Base-by-base conservation (phyloP, 441 rosid genomes). In the Gossypium lobatum region DNA sequence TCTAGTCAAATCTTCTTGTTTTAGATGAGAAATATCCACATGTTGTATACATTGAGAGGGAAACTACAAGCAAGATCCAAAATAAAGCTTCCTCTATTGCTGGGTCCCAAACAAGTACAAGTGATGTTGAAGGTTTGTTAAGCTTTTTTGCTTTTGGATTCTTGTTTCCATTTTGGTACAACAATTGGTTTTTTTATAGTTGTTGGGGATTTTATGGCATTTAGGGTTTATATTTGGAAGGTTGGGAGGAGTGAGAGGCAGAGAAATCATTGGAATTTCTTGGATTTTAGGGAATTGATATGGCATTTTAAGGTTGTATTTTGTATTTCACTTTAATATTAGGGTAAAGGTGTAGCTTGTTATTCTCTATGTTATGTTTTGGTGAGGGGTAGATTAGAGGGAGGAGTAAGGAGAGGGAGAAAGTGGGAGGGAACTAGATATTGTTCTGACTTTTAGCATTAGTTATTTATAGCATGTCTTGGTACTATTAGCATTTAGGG, bases 21-120 rank as follows among this genome's bases (percentile, higher is more conserved):
- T 68, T 76, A 65, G 90, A 86, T 87, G 82, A 86, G 76, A 93
- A 83, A 70, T 93, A 93, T 85, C 97, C 93, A 66, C 97, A 93
- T 79, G 83, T 91, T 80, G 89, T 89, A 21, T 80, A 83, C 79
- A 79, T 88, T 68, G 92, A 90, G 70, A 74, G 13, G 62, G 83
- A 79, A 78, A 78, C 79, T 26, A 42, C 28, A 2, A 82, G 78
- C 11, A 78, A 54, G 54, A 60, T 57, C 26, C 53, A 45, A 39
- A 71, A 69, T 50, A 78, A 74, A 73, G 78, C 78, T 64, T 73
- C 84, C 70, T 68, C 85, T 28, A 73, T 63, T 37, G 71, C 76
- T 59, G 72, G 78, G 68, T 81, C 86, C 73, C 79, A 78, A 65
- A 74, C 60, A 65, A 75, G 76, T 80, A 74, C 60, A 65, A 75